phyloP scores from a whole-genome alignment of 805 yeast genomes.

The Candida nemodendra region DNA sequence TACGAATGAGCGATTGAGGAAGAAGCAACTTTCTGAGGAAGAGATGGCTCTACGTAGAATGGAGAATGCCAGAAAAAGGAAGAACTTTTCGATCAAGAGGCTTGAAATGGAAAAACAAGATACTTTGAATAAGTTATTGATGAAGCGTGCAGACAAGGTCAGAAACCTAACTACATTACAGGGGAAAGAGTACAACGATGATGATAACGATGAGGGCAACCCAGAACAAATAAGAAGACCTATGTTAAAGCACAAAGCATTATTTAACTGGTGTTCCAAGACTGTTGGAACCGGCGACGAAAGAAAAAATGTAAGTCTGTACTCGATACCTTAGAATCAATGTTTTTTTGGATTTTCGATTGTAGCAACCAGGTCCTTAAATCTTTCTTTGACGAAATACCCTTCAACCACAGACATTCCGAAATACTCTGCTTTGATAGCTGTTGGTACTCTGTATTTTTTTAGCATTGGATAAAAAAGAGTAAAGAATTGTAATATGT shows the following conservation, averaged over 20 bases:
- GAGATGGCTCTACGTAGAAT: conserved; percentile 78
- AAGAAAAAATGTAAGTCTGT: conserved; percentile 15
- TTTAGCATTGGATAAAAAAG: conserved; percentile 48
- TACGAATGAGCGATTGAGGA: conserved; percentile 42
- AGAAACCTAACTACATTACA: conserved; percentile 36
- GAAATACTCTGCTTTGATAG: conserved; percentile 50
- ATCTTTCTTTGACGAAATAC: conserved; percentile 46
- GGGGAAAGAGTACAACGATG: conserved; percentile 30
- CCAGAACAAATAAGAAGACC: conserved; percentile 38
- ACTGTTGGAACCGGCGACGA: conserved; percentile 18
- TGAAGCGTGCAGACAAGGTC: conserved; percentile 77
- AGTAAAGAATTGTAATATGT: conserved; percentile 48
- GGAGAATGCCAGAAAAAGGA: conserved; percentile 85
- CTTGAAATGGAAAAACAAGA: conserved; percentile 92
- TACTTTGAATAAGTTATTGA: conserved; percentile 80
- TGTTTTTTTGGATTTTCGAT: conserved; percentile 17
- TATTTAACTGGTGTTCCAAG: conserved; percentile 40
- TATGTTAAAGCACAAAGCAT: conserved; percentile 42
- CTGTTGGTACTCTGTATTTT: conserved; percentile 60
- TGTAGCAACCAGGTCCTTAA: conserved; percentile 24
- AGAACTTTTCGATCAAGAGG: conserved; percentile 76
- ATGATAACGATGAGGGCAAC: conserved; percentile 18
- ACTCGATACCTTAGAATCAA: conserved; percentile 16
- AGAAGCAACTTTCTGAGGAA: conserved; percentile 72
- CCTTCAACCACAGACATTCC: conserved; percentile 63